phyloP scores from a whole-genome alignment of 768 basidiomycete species.

The Daedaleopsis nitida region DNA sequence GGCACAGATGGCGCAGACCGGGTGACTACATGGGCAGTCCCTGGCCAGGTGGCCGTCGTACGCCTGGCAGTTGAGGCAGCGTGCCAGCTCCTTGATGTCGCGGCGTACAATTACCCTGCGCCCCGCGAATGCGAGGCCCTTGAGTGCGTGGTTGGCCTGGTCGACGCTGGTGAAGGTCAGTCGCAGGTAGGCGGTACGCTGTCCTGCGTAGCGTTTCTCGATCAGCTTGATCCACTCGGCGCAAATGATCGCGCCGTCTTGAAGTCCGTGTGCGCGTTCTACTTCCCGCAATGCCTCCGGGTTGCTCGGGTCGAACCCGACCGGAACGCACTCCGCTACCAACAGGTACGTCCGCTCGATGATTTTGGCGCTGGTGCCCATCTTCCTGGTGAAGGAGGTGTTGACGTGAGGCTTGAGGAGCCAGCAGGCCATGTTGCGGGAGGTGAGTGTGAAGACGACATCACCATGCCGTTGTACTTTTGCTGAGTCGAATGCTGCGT shows the following conservation, averaged over 20 bases:
- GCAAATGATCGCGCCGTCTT: too few species aligned
- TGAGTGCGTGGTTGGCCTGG: constrained; percentile 29
- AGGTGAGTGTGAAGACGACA: not conserved
- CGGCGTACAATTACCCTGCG: constrained; percentile 17
- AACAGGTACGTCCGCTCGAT: constrained; percentile 9
- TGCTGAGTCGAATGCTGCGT: not conserved
- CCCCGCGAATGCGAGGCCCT: constrained; percentile 23
- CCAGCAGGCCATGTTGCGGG: not conserved
- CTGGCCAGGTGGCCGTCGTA: too few species aligned
- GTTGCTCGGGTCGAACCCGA: constrained; percentile 3
- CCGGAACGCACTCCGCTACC: too few species aligned
- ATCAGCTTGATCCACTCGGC: constrained; percentile 34
- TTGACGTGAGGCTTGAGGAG: constrained; percentile 1
- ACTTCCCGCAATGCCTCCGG: not conserved
- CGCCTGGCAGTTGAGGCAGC: too few species aligned
- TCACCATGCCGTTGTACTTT: not conserved
- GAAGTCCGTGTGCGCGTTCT: not conserved
- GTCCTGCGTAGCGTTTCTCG: constrained; percentile 12
- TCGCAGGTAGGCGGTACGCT: constrained; percentile 28
- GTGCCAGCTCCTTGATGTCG: constrained; percentile 23
- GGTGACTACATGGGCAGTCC: too few species aligned
- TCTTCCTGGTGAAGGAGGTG: constrained; percentile 7
- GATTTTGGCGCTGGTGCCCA: constrained; percentile 1
- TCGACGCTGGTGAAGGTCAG: constrained; percentile 21
- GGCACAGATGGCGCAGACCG: too few species aligned